Evolutionary conservation across 148 eudicot species (phyloP), one percentile per base, ranked within the genome.

Genomic region (Vaccinium macrocarpon): DNA sequence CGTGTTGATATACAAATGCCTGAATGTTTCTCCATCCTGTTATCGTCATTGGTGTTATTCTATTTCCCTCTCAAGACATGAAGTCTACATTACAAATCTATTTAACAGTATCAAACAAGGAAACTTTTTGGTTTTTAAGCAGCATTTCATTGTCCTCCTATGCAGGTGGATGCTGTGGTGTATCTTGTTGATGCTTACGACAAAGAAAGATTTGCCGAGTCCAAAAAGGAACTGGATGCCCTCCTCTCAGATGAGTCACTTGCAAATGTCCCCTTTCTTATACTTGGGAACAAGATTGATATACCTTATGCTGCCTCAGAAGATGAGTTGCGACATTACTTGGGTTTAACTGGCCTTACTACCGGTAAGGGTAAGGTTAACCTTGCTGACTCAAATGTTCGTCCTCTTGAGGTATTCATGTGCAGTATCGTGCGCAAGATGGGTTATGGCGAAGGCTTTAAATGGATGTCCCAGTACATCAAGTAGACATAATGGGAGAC

Each of bases 381-480:
- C 84, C 91, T 94, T 23, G 83, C 88, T 5, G 91, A 88, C 77
- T 83, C 94, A 6, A 88, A 86, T 79, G 93, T 92, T 21, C 91
- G 95, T 4, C 95, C 97, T 2, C 68, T 92, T 2, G 95, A 94
- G 88, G 90, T 92, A 32, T 92, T 92, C 83, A 92, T 94, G 95
- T 92, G 95, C 84, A 94, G 94, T 88, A 93, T 94, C 38, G 97
- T 92, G 21, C 89, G 95, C 25, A 94, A 92, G 88, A 94, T 92
- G 97, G 97, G 95, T 5, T 94, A 92, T 78, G 94, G 97, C 19
- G 94, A 92, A 50, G 95, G 97, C 27, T 94, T 94, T 80, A 88
- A 90, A 86, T 94, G 97, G 97, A 82, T 91, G 48, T 92, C 97
- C 55, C 92, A 92, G 83, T 94, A 94, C 82, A 91, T 94, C 82